Base-by-base conservation (phyloP, 2,329 filamentous ascomycete species). In the Talaromyces sp. region DNA sequence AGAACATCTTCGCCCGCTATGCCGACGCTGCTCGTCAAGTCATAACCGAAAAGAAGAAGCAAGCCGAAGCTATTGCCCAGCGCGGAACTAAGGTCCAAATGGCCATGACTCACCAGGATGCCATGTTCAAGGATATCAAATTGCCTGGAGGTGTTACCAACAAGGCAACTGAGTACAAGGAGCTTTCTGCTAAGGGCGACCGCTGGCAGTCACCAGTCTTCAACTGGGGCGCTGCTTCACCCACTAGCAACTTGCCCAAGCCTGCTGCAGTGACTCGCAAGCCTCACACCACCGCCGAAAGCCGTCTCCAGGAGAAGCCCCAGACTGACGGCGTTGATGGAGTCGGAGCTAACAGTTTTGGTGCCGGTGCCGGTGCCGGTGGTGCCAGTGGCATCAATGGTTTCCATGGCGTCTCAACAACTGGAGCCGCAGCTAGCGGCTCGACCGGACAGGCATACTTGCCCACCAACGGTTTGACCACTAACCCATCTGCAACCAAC, bases 121-220 rank as follows among this genome's bases (percentile, higher is more conserved):
- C 90, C 67, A 91, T 98, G 67, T 96, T 99, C 88, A 89, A 91
- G 72, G 82, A 93, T 73, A 88, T 99, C 73, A 84, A 88, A 63
- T 83, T 99, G 5, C 92, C 93, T 28, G 90, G 90, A 35, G 93
- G 92, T 61, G 93, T 97, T 75, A 95, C 90, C 69, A 88, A 86
- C 80, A 97, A 96, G 85, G 93, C 93, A 9, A 96, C 91, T 25
- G 92, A 96, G 77, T 98, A 96, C 84, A 91, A 87, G 80, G 87
- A 97, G 23, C 83, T 96, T 63, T 91, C 93, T 8, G 82, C 82
- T 68, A 92, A 95, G 85, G 95, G 95, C 59, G 90, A 96, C 62
- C 88, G 87, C 76, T 99, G 95, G 95, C 89, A 96, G 82, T 96
- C 90, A 65, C 92, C 93, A 9, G 87, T 99, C 71, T 99, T 99